These are phyloP conservation scores for Leccinum sublutescens DNA, from an alignment of 768 basidiomycete species.

Conservation along the genomic window DNA sequence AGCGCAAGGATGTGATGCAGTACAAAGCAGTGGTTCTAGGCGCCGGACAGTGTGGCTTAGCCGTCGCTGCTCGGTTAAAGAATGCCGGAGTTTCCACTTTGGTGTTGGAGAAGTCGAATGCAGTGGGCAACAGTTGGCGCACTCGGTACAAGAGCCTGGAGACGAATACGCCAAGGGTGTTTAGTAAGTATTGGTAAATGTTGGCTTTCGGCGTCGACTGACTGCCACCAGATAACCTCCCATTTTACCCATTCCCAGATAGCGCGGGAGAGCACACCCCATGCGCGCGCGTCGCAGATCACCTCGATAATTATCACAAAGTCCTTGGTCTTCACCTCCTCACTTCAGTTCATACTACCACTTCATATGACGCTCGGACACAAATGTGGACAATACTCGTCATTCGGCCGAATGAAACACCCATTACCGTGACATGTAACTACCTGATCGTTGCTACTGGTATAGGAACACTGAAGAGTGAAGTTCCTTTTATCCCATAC, in stretches of 20 bases:
- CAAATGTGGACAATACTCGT: not conserved
- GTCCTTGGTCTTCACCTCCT: constrained; percentile 4
- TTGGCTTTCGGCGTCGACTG: not conserved
- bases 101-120: constrained; percentile 59
- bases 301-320: constrained; percentile 10
- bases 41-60: constrained; percentile 21
- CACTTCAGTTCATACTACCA: not conserved
- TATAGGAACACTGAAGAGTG: not conserved
- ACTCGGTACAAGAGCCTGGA: constrained; percentile 59
- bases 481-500: not conserved
- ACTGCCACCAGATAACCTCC: not conserved
- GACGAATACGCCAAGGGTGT: constrained; percentile 8
- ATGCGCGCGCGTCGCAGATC: constrained; percentile 1
- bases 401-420: not conserved
- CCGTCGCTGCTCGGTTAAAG: constrained; percentile 11
- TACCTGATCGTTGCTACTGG: not conserved
- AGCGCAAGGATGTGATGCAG: not conserved
- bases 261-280: not conserved
- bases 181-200: constrained; percentile 3
- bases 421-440: not conserved
- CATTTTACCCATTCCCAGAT: not conserved
- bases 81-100: constrained; percentile 24
- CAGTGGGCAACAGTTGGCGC: constrained; percentile 67
- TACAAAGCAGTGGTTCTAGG: constrained; percentile 52
- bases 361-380: not conserved